phyloP scores from a whole-genome alignment of 306 rosid species.

The Cicer yamashitae region DNA sequence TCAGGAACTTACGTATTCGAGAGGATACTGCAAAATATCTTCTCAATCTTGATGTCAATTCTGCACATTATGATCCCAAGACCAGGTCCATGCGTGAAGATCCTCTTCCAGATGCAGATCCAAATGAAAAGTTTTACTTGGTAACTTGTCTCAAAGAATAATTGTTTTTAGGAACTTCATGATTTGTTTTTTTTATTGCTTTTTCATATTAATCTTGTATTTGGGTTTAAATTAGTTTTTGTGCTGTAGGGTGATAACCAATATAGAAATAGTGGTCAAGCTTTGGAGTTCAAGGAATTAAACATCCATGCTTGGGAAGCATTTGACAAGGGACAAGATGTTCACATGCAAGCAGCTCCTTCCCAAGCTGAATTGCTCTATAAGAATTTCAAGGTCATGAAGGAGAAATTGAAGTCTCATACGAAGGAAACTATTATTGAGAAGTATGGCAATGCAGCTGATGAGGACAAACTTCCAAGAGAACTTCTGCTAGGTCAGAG shows the following conservation, averaged over 20 bases:
- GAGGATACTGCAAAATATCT: conserved; percentile 49
- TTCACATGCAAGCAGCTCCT: conserved; percentile 75
- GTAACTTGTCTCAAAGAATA: conserved; percentile 42
- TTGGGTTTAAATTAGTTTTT: background rate
- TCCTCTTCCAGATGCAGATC: conserved; percentile 80
- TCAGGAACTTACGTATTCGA: conserved; percentile 47
- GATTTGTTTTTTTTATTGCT: background rate
- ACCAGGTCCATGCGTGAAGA: conserved; percentile 76
- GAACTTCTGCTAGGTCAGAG: conserved; percentile 70
- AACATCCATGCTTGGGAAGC: conserved; percentile 50
- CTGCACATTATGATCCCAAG: conserved; percentile 45
- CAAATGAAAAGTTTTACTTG: conserved; percentile 68
- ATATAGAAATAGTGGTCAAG: conserved; percentile 52
- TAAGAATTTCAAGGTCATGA: conserved; percentile 63
- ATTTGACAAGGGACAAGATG: conserved; percentile 59
- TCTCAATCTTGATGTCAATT: conserved; percentile 46
- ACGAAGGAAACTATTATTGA: conserved; percentile 55
- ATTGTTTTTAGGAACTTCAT: background rate
- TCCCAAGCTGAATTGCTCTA: conserved; percentile 54
- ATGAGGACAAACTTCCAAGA: conserved; percentile 52
- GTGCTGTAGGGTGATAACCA: conserved; percentile 53
- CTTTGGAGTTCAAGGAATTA: conserved; percentile 43
- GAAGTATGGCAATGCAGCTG: conserved; percentile 47
- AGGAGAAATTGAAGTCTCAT: conserved; percentile 63
- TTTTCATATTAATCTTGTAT: background rate